Evolutionary conservation across 1,284 basidiomycete genomes (phyloP), one percentile per base, ranked within the genome.

Genomic region (Mycosarcoma mackinlayi): DNA sequence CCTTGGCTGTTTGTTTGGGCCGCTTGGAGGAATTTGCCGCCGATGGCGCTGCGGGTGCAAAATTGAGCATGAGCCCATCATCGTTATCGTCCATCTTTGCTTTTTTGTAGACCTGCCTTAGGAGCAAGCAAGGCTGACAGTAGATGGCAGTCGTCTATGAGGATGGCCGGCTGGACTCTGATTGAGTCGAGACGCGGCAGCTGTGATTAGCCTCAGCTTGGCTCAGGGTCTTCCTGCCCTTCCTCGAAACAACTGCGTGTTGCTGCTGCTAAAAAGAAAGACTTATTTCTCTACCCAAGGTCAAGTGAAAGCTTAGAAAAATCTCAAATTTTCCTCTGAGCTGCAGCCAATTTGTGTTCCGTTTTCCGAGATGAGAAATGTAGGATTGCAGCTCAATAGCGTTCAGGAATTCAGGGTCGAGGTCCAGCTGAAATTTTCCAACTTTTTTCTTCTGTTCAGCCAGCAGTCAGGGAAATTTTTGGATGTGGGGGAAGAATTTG

Each of bases 51-150:
- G 70, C 58, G 11, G 78, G 57, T 8, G 78, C 80, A 61, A 82
- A 77, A 54, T 82, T 80, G 57, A 82, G 74, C 60, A 82, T 62
- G 33, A 82, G 64, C 42, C 75, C 75, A 64, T 77, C 75, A 49
- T 79, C 80, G 47, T 76, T 68, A 53, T 74, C 72, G 52, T 78
- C 76, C 76, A 78, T 77, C 49, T 52, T 73, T 51, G n/a, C n/a
- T n/a, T n/a, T n/a, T n/a, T n/a, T 8, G 41, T 3, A 25, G 14
- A 11, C 10, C 2, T 42, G 6, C 28, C 8, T 2, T 5, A 35
- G 21, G 27, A 19, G n/a, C 9, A 19, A 25, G 23, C n/a, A 10
- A n/a, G 6, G 13, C 16, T 38, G 39, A 13, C 23, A 28, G 34
- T 8, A n/a, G 16, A 18, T 25, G 18, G 18, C 9, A 19, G n/a